phyloP scores from a whole-genome alignment of 768 basidiomycete genomes.

The Russula vinacea region DNA sequence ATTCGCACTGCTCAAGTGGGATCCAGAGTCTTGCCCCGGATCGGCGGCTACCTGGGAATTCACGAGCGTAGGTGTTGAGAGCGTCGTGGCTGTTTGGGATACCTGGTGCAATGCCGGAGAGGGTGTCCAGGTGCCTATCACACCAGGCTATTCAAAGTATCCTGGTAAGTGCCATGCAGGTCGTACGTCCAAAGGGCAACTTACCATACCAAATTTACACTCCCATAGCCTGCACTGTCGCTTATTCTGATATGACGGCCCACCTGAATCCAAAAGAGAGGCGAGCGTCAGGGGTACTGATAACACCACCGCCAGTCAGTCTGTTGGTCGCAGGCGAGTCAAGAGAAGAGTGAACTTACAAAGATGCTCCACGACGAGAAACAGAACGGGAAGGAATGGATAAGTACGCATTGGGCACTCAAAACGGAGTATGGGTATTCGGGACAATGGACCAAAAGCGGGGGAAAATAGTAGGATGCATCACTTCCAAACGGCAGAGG shows the following conservation, averaged over 20 bases:
- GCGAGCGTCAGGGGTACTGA: conserved; percentile 8
- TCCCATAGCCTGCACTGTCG: not conserved
- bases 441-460: no score
- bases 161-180: not conserved
- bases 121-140: not conserved
- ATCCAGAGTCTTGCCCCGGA: not conserved
- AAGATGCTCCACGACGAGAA: not conserved
- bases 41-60: not conserved
- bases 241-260: not conserved
- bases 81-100: not conserved
- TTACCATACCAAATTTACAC: not conserved
- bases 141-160: not conserved
- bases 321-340: not conserved
- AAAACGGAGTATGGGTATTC: no score
- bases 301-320: not conserved
- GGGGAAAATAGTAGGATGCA: not conserved
- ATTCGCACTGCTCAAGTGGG: not conserved
- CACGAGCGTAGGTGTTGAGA: not conserved
- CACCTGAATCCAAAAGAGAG: no score
- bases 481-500: no score
- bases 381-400: not conserved
- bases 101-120: not conserved
- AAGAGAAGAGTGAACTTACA: conserved; percentile 11
- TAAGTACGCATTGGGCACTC: conserved; percentile 6
- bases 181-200: not conserved